Evolutionary conservation across 169 alveolate species (phyloP).

Genomic region (Plasmodium ovale): DNA sequence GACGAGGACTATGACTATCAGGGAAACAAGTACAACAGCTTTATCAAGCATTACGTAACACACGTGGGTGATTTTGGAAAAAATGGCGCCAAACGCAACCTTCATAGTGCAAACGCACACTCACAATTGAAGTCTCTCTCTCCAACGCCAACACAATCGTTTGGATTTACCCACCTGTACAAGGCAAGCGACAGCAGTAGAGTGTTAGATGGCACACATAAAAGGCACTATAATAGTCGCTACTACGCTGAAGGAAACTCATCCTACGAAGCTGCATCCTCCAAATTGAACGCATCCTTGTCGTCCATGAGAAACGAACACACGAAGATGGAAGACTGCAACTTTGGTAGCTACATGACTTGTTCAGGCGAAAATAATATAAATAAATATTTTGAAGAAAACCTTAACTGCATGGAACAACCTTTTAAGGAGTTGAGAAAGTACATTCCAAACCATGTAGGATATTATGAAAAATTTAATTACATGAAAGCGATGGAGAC

Average conservation of each 20-base stretch:
- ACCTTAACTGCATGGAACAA: background rate
- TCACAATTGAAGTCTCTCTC: no score
- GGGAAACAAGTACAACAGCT: background rate
- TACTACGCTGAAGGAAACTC: slow-evolving; percentile 5
- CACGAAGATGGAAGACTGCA: background rate
- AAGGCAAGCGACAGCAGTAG: no score
- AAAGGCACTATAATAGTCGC: background rate
- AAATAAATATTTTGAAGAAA: background rate
- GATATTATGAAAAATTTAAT: slow-evolving; percentile 31
- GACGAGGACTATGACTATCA: background rate
- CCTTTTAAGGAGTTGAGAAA: slow-evolving; percentile 19
- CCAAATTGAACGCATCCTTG: slow-evolving; percentile 9
- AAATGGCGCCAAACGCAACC: background rate
- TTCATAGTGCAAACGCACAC: no score
- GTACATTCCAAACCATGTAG: slow-evolving; percentile 1
- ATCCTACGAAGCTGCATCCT: background rate
- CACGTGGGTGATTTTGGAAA: slow-evolving; percentile 7
- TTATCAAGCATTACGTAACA: slow-evolving; percentile 45
- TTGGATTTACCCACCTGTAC: slow-evolving; percentile 4
- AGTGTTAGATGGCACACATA: no score
- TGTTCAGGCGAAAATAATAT: slow-evolving; percentile 9
- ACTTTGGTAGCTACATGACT: background rate
- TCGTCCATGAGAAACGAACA: slow-evolving; percentile 11
- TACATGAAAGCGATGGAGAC: slow-evolving; percentile 11
- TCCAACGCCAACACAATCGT: slow-evolving; percentile 11